These are phyloP conservation scores for Larix sibirica DNA, from an alignment of 83 land plant genomes.

Conservation along the genomic window DNA sequence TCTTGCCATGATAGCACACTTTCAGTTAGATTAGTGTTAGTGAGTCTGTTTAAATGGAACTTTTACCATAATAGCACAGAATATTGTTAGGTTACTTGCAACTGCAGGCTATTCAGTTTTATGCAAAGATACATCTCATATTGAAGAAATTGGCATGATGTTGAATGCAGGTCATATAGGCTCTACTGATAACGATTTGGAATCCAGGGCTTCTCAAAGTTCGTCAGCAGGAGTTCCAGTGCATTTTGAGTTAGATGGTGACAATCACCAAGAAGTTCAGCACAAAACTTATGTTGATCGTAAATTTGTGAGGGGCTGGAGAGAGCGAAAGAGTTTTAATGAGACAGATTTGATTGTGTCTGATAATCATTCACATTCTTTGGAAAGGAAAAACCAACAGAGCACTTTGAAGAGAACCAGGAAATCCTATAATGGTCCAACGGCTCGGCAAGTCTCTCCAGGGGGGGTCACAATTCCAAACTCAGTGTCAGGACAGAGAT, in stretches of 20 bases:
- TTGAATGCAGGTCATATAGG: background rate
- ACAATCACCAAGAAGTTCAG: background rate
- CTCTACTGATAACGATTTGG: slow-evolving; percentile 3
- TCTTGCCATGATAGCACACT: background rate
- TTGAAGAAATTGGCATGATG: slow-evolving; percentile 1
- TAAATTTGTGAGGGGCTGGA: background rate
- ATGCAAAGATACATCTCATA: background rate
- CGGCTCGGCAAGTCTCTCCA: slow-evolving; percentile 13
- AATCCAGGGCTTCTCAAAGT: background rate
- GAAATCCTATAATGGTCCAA: slow-evolving; percentile 16
- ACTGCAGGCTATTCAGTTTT: background rate
- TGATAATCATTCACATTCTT: slow-evolving; percentile 11
- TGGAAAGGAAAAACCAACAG: background rate
- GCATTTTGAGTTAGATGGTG: background rate
- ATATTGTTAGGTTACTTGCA: background rate
- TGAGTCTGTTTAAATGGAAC: background rate
- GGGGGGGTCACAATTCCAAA: background rate
- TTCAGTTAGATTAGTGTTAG: background rate
- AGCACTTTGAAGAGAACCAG: slow-evolving; percentile 16
- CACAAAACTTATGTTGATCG: background rate
- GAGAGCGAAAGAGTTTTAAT: background rate
- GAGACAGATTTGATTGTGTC: background rate
- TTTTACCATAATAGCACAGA: background rate
- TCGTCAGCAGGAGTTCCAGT: background rate
- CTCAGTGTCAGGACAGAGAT: slow-evolving; percentile 13